These are phyloP conservation scores for Xylariales sp. DNA, from an alignment of 2,329 filamentous ascomycete species.

Conservation along the genomic window DNA sequence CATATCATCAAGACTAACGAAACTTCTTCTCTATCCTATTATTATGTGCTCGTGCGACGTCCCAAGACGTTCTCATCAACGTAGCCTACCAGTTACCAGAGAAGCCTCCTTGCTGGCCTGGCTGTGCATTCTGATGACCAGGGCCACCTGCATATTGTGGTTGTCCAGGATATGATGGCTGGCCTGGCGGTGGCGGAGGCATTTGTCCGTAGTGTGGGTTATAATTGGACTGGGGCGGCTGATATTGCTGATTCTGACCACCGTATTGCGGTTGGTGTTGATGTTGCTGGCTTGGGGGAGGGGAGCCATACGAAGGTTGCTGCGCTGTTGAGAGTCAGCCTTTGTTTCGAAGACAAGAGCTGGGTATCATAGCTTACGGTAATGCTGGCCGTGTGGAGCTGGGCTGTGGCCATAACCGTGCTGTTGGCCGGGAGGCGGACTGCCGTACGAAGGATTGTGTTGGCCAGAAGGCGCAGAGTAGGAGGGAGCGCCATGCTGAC, in stretches of 20 bases:
- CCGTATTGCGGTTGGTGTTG: slow-evolving; percentile 21
- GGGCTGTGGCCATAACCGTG: slow-evolving; percentile 25
- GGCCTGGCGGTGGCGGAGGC: slow-evolving; percentile 20
- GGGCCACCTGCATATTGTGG: slow-evolving; percentile 19
- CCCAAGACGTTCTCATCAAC: too few relatives aligned
- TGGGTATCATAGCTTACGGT: slow-evolving; percentile 19
- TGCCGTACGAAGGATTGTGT: slow-evolving; percentile 17
- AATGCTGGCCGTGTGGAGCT: slow-evolving; percentile 22
- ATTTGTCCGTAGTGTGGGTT: slow-evolving; percentile 19
- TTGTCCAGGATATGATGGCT: slow-evolving; percentile 22
- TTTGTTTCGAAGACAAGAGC: not conserved
- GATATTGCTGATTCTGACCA: slow-evolving; percentile 24
- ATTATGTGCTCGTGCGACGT: slow-evolving; percentile 2
- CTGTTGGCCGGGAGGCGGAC: slow-evolving; percentile 17
- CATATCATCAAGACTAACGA: too few relatives aligned
- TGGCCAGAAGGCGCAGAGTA: slow-evolving; percentile 26
- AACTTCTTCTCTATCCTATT: not conserved
- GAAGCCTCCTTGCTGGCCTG: slow-evolving; percentile 28
- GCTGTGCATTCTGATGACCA: slow-evolving; percentile 14
- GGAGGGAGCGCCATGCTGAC: slow-evolving; percentile 19
- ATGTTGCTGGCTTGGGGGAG: slow-evolving; percentile 12
- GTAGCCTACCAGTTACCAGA: slow-evolving; percentile 28
- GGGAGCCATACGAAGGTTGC: slow-evolving; percentile 26
- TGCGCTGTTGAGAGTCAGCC: slow-evolving; percentile 18
- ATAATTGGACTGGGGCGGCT: slow-evolving; percentile 24